Base-by-base conservation (phyloP, 2,329 filamentous ascomycete genomes). In the Claviceps sp. region DNA sequence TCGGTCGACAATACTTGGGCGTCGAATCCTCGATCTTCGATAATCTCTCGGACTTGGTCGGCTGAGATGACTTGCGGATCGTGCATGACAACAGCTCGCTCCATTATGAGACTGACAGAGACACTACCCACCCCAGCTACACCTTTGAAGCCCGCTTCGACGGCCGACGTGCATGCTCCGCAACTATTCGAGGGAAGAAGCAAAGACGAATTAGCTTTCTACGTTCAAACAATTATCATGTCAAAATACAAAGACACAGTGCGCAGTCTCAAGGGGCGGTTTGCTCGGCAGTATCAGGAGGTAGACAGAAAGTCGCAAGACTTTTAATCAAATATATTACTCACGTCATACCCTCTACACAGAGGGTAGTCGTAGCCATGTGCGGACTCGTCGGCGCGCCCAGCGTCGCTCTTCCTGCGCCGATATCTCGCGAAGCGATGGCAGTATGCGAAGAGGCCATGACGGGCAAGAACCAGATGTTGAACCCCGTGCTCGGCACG, bases 161-260 rank as follows among this genome's bases (percentile, higher is more conserved):
- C 85, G n/a, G 93, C 85, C 45, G 90, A 94, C 30, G 91, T 96
- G 67, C 93, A 98, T 60, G 91, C 85, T 64, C 91, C 90, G 71
- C 93, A 98, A 57, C 78, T 81, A 76, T 78, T 73, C 77, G 11
- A 41, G 3, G 8, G 3, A 30, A 34, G 14, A 9, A 22, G 22
- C 18, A 37, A 48, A 40, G 34, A 18, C 8, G 6, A 2, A 41
- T 49, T 48, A 49, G 46, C 40, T 37, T 11, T 30, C 4, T 13
- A 48, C 4, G 16, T 26, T 52, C n/a, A 20, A 18, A 5, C 26
- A 9, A 18, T 22, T 5, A 18, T 34, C 2, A 38, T 37, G 20
- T 14, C 22, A 20, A 20, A 20, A 5, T 4, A 26, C 18, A n/a
- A 18, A 4, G 4, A 34, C 34, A 26, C 18, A n/a, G 14, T 26